Evolutionary conservation across 2,329 filamentous ascomycete genomes (phyloP).

Genomic region (Talaromyces amestolkiae): DNA sequence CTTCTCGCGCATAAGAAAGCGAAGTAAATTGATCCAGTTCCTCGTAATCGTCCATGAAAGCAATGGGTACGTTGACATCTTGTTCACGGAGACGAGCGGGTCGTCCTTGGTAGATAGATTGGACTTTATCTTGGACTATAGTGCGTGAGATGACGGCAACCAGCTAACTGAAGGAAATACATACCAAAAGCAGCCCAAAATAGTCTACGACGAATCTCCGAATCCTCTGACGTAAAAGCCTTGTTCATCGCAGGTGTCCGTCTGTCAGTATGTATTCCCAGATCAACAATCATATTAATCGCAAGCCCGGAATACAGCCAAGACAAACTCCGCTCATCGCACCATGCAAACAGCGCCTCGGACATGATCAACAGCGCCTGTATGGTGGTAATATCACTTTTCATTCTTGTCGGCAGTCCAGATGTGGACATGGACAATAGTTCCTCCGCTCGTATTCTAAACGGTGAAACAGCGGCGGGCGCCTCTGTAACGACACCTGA

Average conservation of each 20-base stretch:
- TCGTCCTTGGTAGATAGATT: conserved; percentile 15
- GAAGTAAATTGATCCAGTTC: conserved; percentile 16
- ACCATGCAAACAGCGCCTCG: conserved; percentile 16
- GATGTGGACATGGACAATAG: neutral
- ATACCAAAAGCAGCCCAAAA: conserved; percentile 17
- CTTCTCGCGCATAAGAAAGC: neutral
- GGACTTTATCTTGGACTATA: conserved; percentile 14
- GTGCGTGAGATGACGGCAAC: neutral
- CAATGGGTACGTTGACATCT: conserved; percentile 12
- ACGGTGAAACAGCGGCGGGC: conserved; percentile 8
- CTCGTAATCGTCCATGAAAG: conserved; percentile 17
- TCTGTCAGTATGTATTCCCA: conserved; percentile 14
- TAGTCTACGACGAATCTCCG: conserved; percentile 15
- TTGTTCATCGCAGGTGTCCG: conserved; percentile 6
- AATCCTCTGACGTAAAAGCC: neutral
- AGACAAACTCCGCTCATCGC: conserved; percentile 17
- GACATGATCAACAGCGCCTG: conserved; percentile 18
- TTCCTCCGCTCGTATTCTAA: conserved; percentile 12
- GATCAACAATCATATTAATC: conserved; percentile 16
- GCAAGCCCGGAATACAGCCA: conserved; percentile 18
- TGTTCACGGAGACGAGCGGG: conserved; percentile 10
- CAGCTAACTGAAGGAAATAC: neutral
- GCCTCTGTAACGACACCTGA: neutral
- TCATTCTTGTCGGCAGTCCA: neutral
- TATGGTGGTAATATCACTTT: conserved; percentile 17